phyloP scores from a whole-genome alignment of 2,329 filamentous ascomycete genomes.

The Fusarium albidum region DNA sequence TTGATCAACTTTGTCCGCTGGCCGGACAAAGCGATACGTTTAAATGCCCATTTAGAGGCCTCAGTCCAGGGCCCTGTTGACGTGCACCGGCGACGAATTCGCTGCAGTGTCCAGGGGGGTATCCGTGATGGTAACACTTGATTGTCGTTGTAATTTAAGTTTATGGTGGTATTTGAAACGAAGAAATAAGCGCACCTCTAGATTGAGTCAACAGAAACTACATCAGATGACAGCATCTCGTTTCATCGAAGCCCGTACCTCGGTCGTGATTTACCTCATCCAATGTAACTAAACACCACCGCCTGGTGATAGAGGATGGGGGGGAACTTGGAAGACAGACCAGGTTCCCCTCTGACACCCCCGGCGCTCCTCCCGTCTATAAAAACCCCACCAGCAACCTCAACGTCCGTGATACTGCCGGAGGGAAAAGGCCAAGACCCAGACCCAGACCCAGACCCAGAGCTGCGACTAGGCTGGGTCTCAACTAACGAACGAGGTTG shows the following conservation, averaged over 20 bases:
- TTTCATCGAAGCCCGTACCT: background rate
- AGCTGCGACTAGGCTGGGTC: too few relatives aligned
- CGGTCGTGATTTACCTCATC: background rate
- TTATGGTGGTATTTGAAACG: background rate
- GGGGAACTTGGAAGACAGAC: background rate
- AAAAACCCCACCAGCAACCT: conserved; percentile 3
- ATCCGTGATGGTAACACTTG: too few relatives aligned
- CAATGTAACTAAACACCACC: background rate
- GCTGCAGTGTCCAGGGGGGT: too few relatives aligned
- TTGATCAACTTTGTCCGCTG: too few relatives aligned
- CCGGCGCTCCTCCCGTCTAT: background rate
- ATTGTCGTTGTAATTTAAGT: background rate
- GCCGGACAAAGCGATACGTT: too few relatives aligned
- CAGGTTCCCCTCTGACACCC: conserved; percentile 18
- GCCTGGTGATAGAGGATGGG: conserved; percentile 1
- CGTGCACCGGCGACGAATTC: too few relatives aligned
- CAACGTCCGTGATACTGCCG: conserved; percentile 6
- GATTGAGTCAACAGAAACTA: background rate
- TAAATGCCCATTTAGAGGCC: too few relatives aligned
- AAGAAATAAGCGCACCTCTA: background rate
- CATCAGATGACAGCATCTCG: background rate
- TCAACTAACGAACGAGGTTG: too few relatives aligned
- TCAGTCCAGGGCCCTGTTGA: too few relatives aligned
- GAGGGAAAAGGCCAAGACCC: background rate
- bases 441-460: conserved; percentile 1